Evolutionary conservation across 2,329 filamentous ascomycete genomes (phyloP), one percentile per base, ranked within the genome.

Genomic region (Aspergillus ochraceoroseus): DNA sequence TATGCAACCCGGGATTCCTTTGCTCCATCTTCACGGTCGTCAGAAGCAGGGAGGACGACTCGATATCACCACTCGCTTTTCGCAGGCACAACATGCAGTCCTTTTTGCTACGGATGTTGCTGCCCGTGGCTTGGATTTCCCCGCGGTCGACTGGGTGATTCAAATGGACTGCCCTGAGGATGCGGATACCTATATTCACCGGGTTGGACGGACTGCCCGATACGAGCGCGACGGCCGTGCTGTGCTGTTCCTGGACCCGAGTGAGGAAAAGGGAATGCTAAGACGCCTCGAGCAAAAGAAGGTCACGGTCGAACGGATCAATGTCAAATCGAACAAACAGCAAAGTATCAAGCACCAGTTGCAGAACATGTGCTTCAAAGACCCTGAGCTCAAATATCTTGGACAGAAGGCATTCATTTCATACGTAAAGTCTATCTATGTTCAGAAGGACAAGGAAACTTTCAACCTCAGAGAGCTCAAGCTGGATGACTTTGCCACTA

Each of bases 111-210:
- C 92, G 0, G 92, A 98, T 59, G 87, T 98, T 4, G 88, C 94
- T 3, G 92, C 92, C 0, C 79, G 92, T 63, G 92, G 92, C 49
- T 77, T 98, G 8, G 92, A 98, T 63, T 96, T 98, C 59, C 92
- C 92, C 0, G 83, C 88, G 2, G 92, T 98, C 0, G 92, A 98
- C 63, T 98, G 92, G 85, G 92, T 98, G 4, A 87, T 98, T n/a
- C 92, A 98, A 61, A 76, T 87, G n/a, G 92, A 98, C 63, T 94
- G 87, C 52, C 92, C 92, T 0, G 92, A 98, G 64, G 90, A 98
- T 62, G 85, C 86, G 3, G 92, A 96, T 57, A 98, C 92, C 0
- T 98, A 98, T 58, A 96, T 98, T 53, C 92, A 98, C 66, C 81
- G 92, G 44, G 90, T 95, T 3, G 92, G 92, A 1, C 80, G 92